Base-by-base conservation (phyloP, 345 rosid genomes). In the Litchi chinensis region DNA sequence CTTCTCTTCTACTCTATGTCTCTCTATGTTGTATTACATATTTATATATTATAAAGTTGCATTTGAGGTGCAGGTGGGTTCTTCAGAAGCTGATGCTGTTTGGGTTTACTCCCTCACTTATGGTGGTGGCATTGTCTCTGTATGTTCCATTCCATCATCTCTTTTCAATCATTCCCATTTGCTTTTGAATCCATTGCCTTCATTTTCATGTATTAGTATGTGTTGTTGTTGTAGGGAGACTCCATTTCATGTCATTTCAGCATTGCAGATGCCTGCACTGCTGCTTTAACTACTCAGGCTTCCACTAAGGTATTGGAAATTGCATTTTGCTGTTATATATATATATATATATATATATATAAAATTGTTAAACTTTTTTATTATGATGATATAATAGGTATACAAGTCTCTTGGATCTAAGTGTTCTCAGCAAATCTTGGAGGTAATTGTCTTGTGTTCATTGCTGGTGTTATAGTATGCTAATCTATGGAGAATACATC, bases 81-180 rank as follows among this genome's bases (percentile, higher is more conserved):
- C 94, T 69, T 90, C 88, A 24, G 70, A 83, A 79, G 87, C 75
- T 63, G 98, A 96, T 85, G 93, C 91, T 76, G 93, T 87, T 74
- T 96, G 98, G 98, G 85, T 94, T 85, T 96, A 96, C 82, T 82
- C 86, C 76, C 89, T 96, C 85, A 89, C 94, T 68, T 96, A 91
- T 80, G 99, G 99, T 19, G 99, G 98, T 73, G 98, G 99, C 76
- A 87, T 94, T 79, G 98, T 96, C 79, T 94, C 97, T 79, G 99
- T 96, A 88, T 37, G 74, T 54, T 81, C 22, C 65, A 16, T 54
- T 65, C 60, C 69, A 7, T 46, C 54, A n/a, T 12, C 63, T 74
- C 48, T 73, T 46, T 46, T 46, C 8, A 46, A 46, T 5, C 52
- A 46, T 46, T 46, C n/a, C 11, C n/a, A 19, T 56, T 68, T 43